A percentile compares a stretch with the other conserved stretches of the same genome.
phyloP scores from a whole-genome alignment of 1,284 basidiomycete genomes.

The Thecaphora thlaspeos region DNA sequence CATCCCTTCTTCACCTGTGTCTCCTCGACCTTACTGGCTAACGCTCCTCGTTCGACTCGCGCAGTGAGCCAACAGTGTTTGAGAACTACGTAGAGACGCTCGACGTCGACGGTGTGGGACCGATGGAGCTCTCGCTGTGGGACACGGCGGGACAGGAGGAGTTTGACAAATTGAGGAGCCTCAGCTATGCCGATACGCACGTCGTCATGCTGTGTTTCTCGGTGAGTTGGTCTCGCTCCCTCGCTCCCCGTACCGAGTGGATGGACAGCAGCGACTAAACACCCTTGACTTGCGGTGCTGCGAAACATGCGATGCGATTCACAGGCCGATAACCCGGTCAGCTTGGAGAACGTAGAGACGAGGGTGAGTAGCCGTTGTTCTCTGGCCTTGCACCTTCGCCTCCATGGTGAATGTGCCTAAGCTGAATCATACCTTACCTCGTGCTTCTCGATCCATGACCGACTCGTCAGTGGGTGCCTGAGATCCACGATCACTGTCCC shows the following conservation, averaged over 20 bases:
- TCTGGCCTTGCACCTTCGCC: too few relatives aligned
- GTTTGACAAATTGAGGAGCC: constrained; percentile 83
- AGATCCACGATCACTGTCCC: constrained; percentile 80
- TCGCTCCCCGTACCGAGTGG: too few relatives aligned
- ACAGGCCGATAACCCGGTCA: constrained; percentile 64
- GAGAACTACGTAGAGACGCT: constrained; percentile 80
- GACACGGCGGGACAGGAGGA: constrained; percentile 97
- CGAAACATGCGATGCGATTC: neutral
- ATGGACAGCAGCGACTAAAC: too few relatives aligned
- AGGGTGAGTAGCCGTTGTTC: constrained; percentile 65
- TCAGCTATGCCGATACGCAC: constrained; percentile 92
- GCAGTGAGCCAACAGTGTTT: constrained; percentile 57
- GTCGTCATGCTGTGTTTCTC: constrained; percentile 60
- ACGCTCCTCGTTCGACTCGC: too few relatives aligned
- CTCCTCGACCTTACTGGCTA: too few relatives aligned
- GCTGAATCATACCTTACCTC: neutral
- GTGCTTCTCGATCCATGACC: too few relatives aligned
- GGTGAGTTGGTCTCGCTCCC: neutral
- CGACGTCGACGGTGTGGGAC: constrained; percentile 64
- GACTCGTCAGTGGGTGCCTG: constrained; percentile 73
- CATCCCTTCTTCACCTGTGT: neutral
- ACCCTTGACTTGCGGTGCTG: too few relatives aligned
- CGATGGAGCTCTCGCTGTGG: constrained; percentile 80
- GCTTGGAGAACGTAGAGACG: constrained; percentile 79
- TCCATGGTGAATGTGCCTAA: too few relatives aligned